A percentile compares a stretch with the other conserved stretches of the same genome.
Evolutionary conservation across 345 rosid genomes (phyloP).

Genomic region (Bruguiera sexangula): DNA sequence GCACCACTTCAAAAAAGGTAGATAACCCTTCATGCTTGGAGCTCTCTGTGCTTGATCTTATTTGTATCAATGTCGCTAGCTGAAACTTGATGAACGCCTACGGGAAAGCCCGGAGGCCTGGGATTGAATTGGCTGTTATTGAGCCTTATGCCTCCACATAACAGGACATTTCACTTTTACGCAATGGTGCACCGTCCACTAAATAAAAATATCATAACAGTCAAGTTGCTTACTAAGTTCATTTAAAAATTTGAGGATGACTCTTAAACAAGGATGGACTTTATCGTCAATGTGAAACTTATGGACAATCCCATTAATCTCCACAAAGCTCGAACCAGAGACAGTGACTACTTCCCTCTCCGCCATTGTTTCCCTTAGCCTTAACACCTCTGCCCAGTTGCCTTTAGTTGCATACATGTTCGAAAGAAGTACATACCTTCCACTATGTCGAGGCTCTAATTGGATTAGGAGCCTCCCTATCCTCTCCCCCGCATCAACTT

Average conservation of each 20-base stretch:
- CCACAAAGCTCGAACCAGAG: constrained; percentile 30
- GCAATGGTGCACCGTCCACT: not conserved
- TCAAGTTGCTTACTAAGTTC: constrained; percentile 9
- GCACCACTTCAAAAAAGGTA: no score
- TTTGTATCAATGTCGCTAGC: no score
- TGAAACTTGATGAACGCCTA: no score
- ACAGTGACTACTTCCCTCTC: constrained; percentile 12
- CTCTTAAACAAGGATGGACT: not conserved
- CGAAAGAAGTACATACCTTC: constrained; percentile 25
- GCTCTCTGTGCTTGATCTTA: no score
- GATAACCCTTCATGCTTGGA: no score
- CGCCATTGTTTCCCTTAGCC: constrained; percentile 22
- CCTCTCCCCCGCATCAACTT: constrained; percentile 17
- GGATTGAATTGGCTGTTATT: no score
- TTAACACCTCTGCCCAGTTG: constrained; percentile 24
- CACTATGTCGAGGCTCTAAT: constrained; percentile 31
- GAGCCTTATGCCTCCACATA: no score
- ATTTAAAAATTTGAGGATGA: not conserved
- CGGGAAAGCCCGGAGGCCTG: no score
- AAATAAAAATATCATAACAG: not conserved
- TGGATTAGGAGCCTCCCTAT: constrained; percentile 25
- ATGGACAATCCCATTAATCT: constrained; percentile 27
- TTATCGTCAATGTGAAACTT: constrained; percentile 26
- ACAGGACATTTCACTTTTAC: no score
- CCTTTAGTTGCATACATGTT: constrained; percentile 27